These are phyloP conservation scores for Pogostemon cablin DNA, from an alignment of 257 asterid genomes.

Conservation along the genomic window DNA sequence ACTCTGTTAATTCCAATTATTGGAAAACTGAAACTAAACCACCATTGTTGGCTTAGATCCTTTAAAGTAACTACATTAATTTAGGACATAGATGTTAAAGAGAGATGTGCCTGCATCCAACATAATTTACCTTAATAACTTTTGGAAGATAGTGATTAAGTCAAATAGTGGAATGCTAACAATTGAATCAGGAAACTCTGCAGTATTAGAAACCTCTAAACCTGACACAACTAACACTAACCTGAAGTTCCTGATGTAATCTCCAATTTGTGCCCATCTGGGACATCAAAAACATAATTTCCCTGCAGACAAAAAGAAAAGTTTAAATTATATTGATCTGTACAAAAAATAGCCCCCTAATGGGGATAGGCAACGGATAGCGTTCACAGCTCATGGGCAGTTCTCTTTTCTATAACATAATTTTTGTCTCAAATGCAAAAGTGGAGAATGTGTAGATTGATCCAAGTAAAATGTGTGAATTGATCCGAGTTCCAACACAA, in stretches of 20 bases:
- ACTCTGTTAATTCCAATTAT: slow-evolving; percentile 17
- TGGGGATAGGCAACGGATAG: neutral
- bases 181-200: slow-evolving; percentile 17
- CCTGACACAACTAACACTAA: slow-evolving; percentile 30
- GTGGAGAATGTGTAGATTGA: neutral
- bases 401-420: neutral
- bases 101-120: neutral
- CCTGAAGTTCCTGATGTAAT: slow-evolving; percentile 80
- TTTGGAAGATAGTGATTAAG: slow-evolving; percentile 2
- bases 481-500: neutral
- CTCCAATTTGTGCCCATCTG: slow-evolving; percentile 84
- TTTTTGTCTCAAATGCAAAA: slow-evolving; percentile 11
- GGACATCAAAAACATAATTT: slow-evolving; percentile 79
- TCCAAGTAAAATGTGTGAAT: neutral
- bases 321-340: slow-evolving; percentile 23
- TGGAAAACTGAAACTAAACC: neutral
- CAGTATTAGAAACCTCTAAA: slow-evolving; percentile 21
- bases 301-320: slow-evolving; percentile 61
- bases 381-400: neutral
- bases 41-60: too few relatives aligned
- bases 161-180: slow-evolving; percentile 11
- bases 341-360: neutral
- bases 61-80: neutral
- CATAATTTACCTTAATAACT: slow-evolving; percentile 9
- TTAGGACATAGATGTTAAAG: neutral